These are phyloP conservation scores for Vararia minispora DNA, from an alignment of 768 basidiomycete species.

Conservation along the genomic window DNA sequence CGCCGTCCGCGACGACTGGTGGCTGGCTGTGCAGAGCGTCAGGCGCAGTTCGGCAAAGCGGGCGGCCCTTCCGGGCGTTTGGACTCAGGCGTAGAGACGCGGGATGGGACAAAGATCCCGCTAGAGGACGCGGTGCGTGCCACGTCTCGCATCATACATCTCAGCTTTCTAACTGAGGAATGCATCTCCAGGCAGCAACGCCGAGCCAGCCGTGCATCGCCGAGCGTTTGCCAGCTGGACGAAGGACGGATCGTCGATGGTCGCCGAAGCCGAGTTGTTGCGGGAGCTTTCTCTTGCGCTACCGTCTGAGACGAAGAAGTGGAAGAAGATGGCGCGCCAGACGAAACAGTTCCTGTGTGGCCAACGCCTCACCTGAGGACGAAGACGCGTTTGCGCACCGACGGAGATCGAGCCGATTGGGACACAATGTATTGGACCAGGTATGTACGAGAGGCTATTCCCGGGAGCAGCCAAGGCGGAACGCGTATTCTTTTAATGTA, in stretches of 20 bases:
- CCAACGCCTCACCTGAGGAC: conserved; percentile 60
- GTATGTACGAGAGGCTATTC: too few species aligned
- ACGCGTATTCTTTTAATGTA: too few species aligned
- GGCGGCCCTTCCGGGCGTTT: conserved; percentile 51
- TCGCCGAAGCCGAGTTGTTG: conserved; percentile 1
- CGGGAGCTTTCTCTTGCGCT: too few species aligned
- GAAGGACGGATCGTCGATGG: not conserved
- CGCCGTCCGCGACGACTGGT: conserved; percentile 81
- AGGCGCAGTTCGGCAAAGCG: conserved; percentile 33
- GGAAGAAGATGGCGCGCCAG: conserved; percentile 5
- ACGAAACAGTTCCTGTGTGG: conserved; percentile 26
- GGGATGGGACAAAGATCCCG: conserved; percentile 47
- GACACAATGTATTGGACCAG: too few species aligned
- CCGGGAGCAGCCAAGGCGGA: too few species aligned
- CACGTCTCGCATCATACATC: not conserved
- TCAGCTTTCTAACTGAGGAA: too few species aligned
- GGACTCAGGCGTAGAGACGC: conserved; percentile 70
- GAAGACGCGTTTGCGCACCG: too few species aligned
- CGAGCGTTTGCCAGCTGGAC: not conserved
- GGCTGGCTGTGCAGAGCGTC: conserved; percentile 47
- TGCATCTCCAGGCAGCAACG: too few species aligned
- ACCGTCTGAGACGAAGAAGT: conserved; percentile 8
- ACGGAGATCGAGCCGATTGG: too few species aligned
- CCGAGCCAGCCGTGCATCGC: too few species aligned
- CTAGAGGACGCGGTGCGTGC: conserved; percentile 66